These are phyloP conservation scores for Brassica incana DNA, from an alignment of 345 rosid genomes.

Conservation along the genomic window DNA sequence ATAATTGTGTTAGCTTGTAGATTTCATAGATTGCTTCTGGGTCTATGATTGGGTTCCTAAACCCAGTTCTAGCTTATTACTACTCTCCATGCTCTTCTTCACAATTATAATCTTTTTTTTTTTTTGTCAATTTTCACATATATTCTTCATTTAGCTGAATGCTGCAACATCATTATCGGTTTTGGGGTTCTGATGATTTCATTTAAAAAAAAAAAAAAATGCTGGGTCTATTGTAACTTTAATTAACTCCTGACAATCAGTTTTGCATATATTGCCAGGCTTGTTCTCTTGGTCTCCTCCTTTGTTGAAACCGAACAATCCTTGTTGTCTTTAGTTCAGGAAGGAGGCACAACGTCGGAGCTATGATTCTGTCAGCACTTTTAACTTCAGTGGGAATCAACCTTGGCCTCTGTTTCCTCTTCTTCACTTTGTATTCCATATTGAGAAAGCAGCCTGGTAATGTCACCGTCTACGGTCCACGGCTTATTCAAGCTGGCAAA, in stretches of 20 bases:
- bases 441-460: conserved; percentile 77
- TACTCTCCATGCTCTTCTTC: too few species aligned
- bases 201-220: too few species aligned
- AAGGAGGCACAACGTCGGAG: not conserved
- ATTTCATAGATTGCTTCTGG: not conserved
- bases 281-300: not conserved
- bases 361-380: conserved; percentile 81
- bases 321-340: not conserved
- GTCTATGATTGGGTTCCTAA: too few species aligned
- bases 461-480: conserved; percentile 63
- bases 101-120: too few species aligned
- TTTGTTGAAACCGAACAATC: not conserved
- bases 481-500: conserved; percentile 47
- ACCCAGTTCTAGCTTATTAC: too few species aligned
- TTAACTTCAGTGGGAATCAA: conserved; percentile 95
- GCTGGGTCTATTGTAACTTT: not conserved
- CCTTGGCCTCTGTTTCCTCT: conserved; percentile 77
- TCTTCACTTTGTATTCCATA: conserved; percentile 77
- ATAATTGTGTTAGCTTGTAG: not conserved
- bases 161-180: not conserved
- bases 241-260: not conserved
- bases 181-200: not conserved
- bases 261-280: not conserved
- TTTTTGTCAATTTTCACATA: too few species aligned
- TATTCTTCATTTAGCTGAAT: too few species aligned